phyloP scores from a whole-genome alignment of 1,139 yeast species.

The Debaryomycetaceae sp. region DNA sequence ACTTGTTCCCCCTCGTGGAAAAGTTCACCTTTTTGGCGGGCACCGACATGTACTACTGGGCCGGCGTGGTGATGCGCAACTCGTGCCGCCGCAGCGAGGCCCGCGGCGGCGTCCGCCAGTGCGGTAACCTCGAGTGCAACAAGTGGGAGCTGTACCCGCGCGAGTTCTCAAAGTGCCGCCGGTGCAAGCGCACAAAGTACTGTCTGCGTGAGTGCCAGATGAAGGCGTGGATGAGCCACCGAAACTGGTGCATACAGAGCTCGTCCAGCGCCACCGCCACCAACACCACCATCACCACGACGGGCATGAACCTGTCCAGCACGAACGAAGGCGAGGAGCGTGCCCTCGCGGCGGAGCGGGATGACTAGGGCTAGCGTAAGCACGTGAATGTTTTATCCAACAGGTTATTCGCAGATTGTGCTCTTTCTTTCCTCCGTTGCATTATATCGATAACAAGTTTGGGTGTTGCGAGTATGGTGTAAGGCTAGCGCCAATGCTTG shows the following conservation, averaged over 20 bases:
- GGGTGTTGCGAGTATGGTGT: too few relatives aligned
- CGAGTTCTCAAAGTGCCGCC: slow-evolving; percentile 88
- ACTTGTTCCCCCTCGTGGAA: slow-evolving; percentile 85
- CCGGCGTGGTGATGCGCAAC: slow-evolving; percentile 92
- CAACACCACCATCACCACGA: slow-evolving; percentile 4
- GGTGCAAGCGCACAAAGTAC: slow-evolving; percentile 90
- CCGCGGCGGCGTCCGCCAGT: slow-evolving; percentile 85
- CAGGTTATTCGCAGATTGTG: too few relatives aligned
- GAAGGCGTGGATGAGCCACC: slow-evolving; percentile 84
- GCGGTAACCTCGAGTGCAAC: slow-evolving; percentile 92
- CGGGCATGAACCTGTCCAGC: neutral
- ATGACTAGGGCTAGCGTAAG: neutral
- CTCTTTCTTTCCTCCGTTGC: too few relatives aligned
- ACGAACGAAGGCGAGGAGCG: neutral
- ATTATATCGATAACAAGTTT: too few relatives aligned
- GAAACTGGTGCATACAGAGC: slow-evolving; percentile 81
- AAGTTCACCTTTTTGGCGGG: slow-evolving; percentile 69
- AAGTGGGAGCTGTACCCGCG: slow-evolving; percentile 87
- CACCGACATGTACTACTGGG: slow-evolving; percentile 88
- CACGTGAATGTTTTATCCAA: too few relatives aligned
- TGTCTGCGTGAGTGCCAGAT: slow-evolving; percentile 90
- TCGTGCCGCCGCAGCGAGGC: slow-evolving; percentile 85
- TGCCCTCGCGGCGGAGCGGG: neutral
- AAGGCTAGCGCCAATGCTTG: too few relatives aligned
- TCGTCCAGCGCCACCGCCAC: slow-evolving; percentile 13